phyloP scores from a whole-genome alignment of 257 asterid genomes.

The Paulownia fortunei region DNA sequence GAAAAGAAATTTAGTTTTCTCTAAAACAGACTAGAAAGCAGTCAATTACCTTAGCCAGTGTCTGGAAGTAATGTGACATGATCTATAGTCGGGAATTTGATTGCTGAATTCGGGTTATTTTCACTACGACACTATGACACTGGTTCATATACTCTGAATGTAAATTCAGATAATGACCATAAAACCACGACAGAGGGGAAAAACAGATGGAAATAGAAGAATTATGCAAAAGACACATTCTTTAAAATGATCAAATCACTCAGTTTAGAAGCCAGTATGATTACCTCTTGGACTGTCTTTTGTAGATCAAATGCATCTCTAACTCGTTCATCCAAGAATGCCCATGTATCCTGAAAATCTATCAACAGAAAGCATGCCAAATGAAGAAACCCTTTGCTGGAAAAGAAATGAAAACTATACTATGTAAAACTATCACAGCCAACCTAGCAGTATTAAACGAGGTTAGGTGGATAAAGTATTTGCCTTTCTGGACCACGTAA shows the following conservation, averaged over 20 bases:
- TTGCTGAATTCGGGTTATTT: neutral
- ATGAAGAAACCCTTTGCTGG: slow-evolving; percentile 15
- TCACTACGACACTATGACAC: neutral
- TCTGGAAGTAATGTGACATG: neutral
- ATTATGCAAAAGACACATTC: neutral
- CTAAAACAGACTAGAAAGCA: neutral
- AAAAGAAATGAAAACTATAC: slow-evolving; percentile 20
- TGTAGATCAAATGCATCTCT: slow-evolving; percentile 86
- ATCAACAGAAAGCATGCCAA: slow-evolving; percentile 25
- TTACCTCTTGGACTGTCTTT: slow-evolving; percentile 87
- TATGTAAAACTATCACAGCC: slow-evolving; percentile 8
- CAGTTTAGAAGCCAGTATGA: neutral
- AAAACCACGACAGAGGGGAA: neutral
- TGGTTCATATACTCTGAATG: neutral
- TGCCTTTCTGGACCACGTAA: neutral
- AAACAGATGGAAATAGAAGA: slow-evolving; percentile 16
- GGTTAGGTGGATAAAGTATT: neutral
- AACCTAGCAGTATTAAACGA: neutral
- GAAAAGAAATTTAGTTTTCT: neutral
- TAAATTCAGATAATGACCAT: neutral
- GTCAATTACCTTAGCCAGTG: neutral
- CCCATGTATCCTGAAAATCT: slow-evolving; percentile 93
- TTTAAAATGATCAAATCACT: slow-evolving; percentile 14
- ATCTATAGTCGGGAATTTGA: neutral
- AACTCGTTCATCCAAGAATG: slow-evolving; percentile 73